Base-by-base conservation (phyloP, 2,329 filamentous ascomycete species). In the Fusarium vanettenii region DNA sequence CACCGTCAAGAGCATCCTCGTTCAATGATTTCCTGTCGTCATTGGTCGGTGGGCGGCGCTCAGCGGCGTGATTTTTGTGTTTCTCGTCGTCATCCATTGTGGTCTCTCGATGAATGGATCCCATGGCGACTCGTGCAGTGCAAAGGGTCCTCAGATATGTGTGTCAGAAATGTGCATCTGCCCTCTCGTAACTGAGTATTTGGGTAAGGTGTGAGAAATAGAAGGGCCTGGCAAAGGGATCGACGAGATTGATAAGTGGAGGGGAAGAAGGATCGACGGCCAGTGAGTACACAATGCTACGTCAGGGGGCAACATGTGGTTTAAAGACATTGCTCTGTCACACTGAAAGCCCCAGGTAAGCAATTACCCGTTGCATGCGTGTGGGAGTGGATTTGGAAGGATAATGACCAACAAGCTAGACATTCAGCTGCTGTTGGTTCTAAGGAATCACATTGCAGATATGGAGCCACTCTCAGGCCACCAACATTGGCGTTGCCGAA, bases 1-100 rank as follows among this genome's bases (percentile, higher is more conserved):
- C 81, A 41, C 70, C 69, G 61, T 64, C 60, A 6, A 52, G 48
- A 10, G 27, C 48, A 29, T 52, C 25, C 48, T 52, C 48, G 10
- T 3, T 29, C 6, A 6, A 22, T 22, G 20, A 22, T 22, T 9
- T 22, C 13, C 43, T 50, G 60, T 45, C 41, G 13, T 45, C 41
- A 22, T 25, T 31, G 25, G 48, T 31, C 5, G 48, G 48, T 22
- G 48, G 25, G 18, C 18, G 25, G 18, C 18, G n/a, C 25, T 29
- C 25, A 29, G n/a, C 25, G 6, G 48, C 25, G 18, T 52, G 25
- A 16, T n/a, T 31, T 29, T 31, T 52, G 1, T 52, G 48, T 27
- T 52, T 52, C 48, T 52, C 48, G 18, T 52, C 48, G 48, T 52
- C 48, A 52, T 52, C 48, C 48, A 52, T 52, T 29, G 25, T 52